phyloP scores from a whole-genome alignment of 2,329 filamentous ascomycete species.

The Geosmithia putterillii region DNA sequence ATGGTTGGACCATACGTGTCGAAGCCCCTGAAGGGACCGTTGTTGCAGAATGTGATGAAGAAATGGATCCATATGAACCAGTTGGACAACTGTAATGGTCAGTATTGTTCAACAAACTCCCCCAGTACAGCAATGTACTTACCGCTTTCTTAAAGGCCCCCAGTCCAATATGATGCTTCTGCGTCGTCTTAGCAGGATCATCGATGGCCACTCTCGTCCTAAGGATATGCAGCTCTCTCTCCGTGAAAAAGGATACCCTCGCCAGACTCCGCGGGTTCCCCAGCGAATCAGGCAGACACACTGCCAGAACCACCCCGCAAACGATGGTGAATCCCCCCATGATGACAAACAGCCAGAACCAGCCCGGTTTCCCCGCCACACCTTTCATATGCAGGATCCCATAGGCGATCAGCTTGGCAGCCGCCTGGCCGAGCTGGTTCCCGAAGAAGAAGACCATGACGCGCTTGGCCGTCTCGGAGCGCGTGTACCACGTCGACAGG shows the following conservation, averaged over 20 bases:
- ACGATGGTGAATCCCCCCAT: conserved; percentile 39
- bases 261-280: conserved; percentile 27
- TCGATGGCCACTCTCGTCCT: conserved; percentile 25
- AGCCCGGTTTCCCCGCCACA: conserved; percentile 33
- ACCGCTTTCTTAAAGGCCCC: conserved; percentile 30
- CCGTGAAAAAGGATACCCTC: conserved; percentile 18
- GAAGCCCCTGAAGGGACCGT: conserved; percentile 32
- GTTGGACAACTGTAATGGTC: conserved; percentile 24
- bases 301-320: conserved; percentile 25
- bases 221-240: conserved; percentile 27
- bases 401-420: conserved; percentile 25
- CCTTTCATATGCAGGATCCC: conserved; percentile 37
- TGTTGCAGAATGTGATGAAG: conserved; percentile 34
- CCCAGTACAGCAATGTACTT: conserved; percentile 10
- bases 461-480: conserved; percentile 35
- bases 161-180: conserved; percentile 32
- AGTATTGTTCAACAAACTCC: background rate
- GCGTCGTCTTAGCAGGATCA: conserved; percentile 31
- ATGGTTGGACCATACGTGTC: conserved; percentile 42
- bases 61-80: conserved; percentile 41
- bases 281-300: conserved; percentile 31
- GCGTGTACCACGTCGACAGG: conserved; percentile 42
- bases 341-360: conserved; percentile 43
- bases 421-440: conserved; percentile 34
- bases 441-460: conserved; percentile 44